Evolutionary conservation across 1,139 yeast genomes (phyloP).

Genomic region (Scheffersomyces parashehatae): DNA sequence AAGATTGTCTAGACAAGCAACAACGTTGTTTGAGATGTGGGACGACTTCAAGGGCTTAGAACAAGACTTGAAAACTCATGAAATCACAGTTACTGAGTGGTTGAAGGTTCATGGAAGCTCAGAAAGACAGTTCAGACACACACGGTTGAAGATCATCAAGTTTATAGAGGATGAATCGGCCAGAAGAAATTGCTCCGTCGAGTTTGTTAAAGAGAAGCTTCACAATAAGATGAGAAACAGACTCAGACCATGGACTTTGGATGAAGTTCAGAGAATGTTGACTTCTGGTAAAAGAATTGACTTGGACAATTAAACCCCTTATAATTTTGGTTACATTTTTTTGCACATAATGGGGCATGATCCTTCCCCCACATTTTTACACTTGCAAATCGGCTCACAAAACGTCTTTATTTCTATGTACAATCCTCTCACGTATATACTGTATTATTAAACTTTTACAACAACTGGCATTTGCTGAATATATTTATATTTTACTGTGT

Average conservation of each 20-base stretch:
- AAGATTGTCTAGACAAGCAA: conserved; percentile 34
- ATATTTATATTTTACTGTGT: too few relatives aligned
- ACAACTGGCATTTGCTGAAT: too few relatives aligned
- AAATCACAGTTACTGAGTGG: conserved; percentile 37
- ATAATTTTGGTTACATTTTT: too few relatives aligned
- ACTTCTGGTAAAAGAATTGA: conserved; percentile 34
- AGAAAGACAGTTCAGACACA: conserved; percentile 37
- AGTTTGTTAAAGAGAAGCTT: conserved; percentile 29
- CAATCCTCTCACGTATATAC: too few relatives aligned
- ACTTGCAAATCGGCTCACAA: too few relatives aligned
- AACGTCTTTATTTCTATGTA: too few relatives aligned
- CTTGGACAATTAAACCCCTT: conserved; percentile 19
- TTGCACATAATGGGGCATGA: too few relatives aligned
- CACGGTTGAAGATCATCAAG: conserved; percentile 33
- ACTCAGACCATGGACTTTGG: conserved; percentile 38
- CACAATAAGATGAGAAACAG: conserved; percentile 37
- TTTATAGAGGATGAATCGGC: conserved; percentile 37
- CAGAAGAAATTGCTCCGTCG: conserved; percentile 22
- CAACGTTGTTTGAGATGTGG: conserved; percentile 40
- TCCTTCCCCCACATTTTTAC: too few relatives aligned
- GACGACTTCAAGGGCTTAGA: conserved; percentile 38
- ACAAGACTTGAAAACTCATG: conserved; percentile 26
- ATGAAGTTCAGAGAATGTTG: conserved; percentile 41
- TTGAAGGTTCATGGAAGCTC: conserved; percentile 35
- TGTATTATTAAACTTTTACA: too few relatives aligned